A percentile compares a stretch with the other conserved stretches of the same genome.
These are phyloP conservation scores for Myxozyma nipponensis DNA, from an alignment of 805 yeast species.

Conservation along the genomic window DNA sequence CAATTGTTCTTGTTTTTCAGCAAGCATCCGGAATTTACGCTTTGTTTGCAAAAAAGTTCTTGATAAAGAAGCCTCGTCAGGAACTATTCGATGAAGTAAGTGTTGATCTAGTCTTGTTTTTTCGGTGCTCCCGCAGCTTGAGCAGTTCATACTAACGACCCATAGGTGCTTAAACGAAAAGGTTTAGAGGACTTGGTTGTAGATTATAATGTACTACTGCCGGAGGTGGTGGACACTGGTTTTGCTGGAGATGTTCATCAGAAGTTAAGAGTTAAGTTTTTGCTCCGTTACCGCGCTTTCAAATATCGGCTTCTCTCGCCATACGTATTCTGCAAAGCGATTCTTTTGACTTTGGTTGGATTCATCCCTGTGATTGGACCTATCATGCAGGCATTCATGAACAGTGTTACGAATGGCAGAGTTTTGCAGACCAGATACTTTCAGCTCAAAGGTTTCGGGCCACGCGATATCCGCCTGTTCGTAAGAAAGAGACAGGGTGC, in stretches of 20 bases:
- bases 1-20: constrained; percentile 12
- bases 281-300: constrained; percentile 9
- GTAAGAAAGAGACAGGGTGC: constrained; percentile 18
- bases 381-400: constrained; percentile 41
- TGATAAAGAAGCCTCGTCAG: constrained; percentile 14
- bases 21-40: constrained; percentile 14
- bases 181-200: constrained; percentile 42
- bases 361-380: constrained; percentile 54
- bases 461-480: constrained; percentile 36
- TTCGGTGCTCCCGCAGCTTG: not conserved
- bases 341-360: constrained; percentile 38
- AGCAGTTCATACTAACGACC: too few relatives aligned
- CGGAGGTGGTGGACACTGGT: constrained; percentile 33
- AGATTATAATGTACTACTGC: constrained; percentile 35
- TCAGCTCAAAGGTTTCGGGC: constrained; percentile 45
- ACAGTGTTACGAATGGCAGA: constrained; percentile 48
- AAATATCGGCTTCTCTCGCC: constrained; percentile 36
- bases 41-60: constrained; percentile 8
- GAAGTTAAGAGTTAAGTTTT: constrained; percentile 2
- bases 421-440: constrained; percentile 49
- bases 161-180: constrained; percentile 35
- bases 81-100: constrained; percentile 20
- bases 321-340: constrained; percentile 36
- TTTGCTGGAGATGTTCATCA: not conserved
- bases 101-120: not conserved